These are phyloP conservation scores for Platanthera zijinensis DNA, from an alignment of 106 monocot species.

Conservation along the genomic window DNA sequence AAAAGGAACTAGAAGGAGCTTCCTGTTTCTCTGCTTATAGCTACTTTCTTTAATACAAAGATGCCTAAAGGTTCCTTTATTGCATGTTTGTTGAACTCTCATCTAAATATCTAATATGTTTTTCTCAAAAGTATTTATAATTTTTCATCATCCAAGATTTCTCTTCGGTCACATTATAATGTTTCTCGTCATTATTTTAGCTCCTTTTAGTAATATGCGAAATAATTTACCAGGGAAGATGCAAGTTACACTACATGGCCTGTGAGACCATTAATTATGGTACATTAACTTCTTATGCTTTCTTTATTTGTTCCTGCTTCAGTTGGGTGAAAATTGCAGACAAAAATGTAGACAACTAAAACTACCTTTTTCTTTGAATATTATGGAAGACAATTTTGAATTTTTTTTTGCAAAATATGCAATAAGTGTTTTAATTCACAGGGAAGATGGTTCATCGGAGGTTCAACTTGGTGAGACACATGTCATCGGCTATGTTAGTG, in stretches of 20 bases:
- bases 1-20: background rate
- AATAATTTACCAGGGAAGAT: background rate
- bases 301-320: background rate
- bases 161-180: background rate
- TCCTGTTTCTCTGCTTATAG: background rate
- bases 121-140: background rate
- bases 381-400: background rate
- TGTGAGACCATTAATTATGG: background rate
- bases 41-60: background rate
- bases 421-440: conserved; percentile 17
- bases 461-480: conserved; percentile 92
- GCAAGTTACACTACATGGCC: background rate
- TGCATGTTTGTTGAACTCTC: background rate
- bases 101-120: background rate
- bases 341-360: background rate
- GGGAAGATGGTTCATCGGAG: conserved; percentile 83
- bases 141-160: background rate
- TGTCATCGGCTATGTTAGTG: conserved; percentile 73
- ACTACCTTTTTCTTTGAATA: background rate
- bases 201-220: background rate
- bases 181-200: background rate
- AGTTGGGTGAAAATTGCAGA: background rate
- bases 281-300: background rate
- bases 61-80: background rate
- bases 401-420: background rate